Evolutionary conservation across 2,329 filamentous ascomycete species (phyloP).

Genomic region (Seiridium unicorne): DNA sequence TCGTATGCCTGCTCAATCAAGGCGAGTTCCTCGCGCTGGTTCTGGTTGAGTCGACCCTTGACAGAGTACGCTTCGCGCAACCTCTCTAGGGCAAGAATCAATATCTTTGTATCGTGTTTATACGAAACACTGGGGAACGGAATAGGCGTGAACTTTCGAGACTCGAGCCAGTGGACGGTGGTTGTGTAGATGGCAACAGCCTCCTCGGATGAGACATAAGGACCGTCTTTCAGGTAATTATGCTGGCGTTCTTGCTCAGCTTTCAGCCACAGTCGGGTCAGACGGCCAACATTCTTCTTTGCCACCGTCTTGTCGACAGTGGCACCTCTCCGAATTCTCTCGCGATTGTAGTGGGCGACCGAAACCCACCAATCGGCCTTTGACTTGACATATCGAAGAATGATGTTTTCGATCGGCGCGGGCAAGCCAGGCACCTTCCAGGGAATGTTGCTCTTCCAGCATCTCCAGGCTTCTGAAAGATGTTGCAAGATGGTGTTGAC

Average conservation of each 20-base stretch:
- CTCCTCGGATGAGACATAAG: conserved; percentile 97
- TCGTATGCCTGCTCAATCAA: conserved; percentile 98
- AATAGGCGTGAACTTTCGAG: conserved; percentile 96
- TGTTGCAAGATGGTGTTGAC: conserved; percentile 97
- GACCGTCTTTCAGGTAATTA: conserved; percentile 99
- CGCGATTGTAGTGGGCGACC: conserved; percentile 97
- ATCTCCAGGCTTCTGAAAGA: conserved; percentile 96
- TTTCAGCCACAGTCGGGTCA: conserved; percentile 96
- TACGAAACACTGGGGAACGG: conserved; percentile 98
- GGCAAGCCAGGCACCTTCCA: conserved; percentile 98
- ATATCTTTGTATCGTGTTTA: conserved; percentile 98
- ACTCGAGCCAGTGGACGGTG: conserved; percentile 98
- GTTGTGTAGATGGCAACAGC: conserved; percentile 98
- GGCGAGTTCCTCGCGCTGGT: conserved; percentile 92
- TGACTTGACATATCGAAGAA: conserved; percentile 96
- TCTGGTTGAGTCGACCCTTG: conserved; percentile 95
- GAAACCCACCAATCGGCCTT: conserved; percentile 99
- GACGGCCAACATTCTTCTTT: conserved; percentile 95
- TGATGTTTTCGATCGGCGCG: conserved; percentile 97
- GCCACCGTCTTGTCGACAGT: conserved; percentile 99
- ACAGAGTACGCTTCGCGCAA: conserved; percentile 95
- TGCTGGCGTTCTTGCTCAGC: conserved; percentile 97
- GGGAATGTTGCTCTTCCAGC: conserved; percentile 99
- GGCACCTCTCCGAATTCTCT: conserved; percentile 91
- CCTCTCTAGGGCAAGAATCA: conserved; percentile 91